A percentile compares a stretch with the other conserved stretches of the same genome.
Evolutionary conservation across 228 moss, liverwort and hornwort genomes (phyloP).

Genomic region (Sphagnum fallax): DNA sequence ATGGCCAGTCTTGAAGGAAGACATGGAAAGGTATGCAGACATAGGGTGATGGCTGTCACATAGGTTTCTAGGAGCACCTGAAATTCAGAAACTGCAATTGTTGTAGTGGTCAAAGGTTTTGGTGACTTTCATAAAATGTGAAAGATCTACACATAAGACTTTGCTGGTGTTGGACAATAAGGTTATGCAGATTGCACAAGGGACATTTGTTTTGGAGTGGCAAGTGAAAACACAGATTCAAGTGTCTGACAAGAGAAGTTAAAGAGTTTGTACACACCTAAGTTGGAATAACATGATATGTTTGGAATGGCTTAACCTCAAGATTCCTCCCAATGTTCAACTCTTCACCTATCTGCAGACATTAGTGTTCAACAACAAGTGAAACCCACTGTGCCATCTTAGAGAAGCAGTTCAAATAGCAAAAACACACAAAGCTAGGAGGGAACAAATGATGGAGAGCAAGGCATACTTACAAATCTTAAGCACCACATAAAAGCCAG

Average conservation of each 20-base stretch:
- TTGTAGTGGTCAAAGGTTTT: too few relatives aligned
- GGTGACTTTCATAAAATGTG: neutral
- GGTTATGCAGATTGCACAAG: neutral
- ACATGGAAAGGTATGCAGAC: too few relatives aligned
- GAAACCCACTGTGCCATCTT: neutral
- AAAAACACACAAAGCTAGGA: neutral
- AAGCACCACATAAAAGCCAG: neutral
- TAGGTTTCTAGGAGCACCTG: too few relatives aligned
- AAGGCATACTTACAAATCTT: conserved; percentile 30
- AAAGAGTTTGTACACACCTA: conserved; percentile 13
- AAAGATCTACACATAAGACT: neutral
- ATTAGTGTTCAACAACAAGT: too few relatives aligned
- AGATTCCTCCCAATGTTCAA: conserved; percentile 40
- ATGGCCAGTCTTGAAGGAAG: too few relatives aligned
- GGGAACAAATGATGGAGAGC: neutral
- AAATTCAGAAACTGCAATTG: too few relatives aligned
- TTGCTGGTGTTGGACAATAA: neutral
- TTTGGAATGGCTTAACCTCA: conserved; percentile 31
- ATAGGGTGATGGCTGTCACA: too few relatives aligned
- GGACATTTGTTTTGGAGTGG: neutral
- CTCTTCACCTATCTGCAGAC: conserved; percentile 34
- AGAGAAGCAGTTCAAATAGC: conserved; percentile 1
- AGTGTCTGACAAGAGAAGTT: neutral
- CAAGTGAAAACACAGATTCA: neutral
- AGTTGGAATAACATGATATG: conserved; percentile 39